Evolutionary conservation across 345 rosid species (phyloP), one percentile per base, ranked within the genome.

Genomic region (Salix dunnii): DNA sequence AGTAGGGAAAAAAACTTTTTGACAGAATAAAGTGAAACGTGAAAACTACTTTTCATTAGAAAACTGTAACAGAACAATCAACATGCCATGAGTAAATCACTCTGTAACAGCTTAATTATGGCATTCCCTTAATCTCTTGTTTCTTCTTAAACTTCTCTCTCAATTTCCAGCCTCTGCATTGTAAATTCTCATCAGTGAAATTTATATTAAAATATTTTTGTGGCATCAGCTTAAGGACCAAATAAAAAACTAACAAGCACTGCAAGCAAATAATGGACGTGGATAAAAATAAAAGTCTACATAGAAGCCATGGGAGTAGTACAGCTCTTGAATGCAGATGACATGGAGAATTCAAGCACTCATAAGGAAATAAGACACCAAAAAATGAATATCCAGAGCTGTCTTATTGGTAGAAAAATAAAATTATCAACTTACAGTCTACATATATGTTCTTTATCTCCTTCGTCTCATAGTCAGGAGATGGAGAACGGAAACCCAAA

Each of bases 381-480:
- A 21, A 60, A 23, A 73, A 67, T 71, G n/a, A 58, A 23, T 69
- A 27, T 72, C 40, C 64, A 73, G 51, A 48, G 30, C 46, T 62
- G 1, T 33, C 14, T 10, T 40, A 63, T 20, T 42, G 55, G 64
- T 21, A 65, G 51, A 64, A 63, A 43, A 62, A 7, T 21, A 53
- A 60, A 20, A 62, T 8, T 13, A 60, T 70, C 40, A 49, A 92
- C 98, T 90, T 89, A 96, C 99, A 85, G 78, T 96, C 99, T 42
- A 96, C 87, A 77, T 94, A 96, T 83, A 96, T 96, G 85, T 90
- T 96, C 87, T 96, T 96, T 72, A 96, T 96, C 76, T 92, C 98
- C 76, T 90, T 91, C 25, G 83, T 76, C 65, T 92, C 95, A 64
- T 82, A 89, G 53, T 93, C 94, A 68, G 94, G 95, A 78, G 97